These are phyloP conservation scores for Cryptosporidium muris DNA, from an alignment of 169 alveolate species.

Conservation along the genomic window DNA sequence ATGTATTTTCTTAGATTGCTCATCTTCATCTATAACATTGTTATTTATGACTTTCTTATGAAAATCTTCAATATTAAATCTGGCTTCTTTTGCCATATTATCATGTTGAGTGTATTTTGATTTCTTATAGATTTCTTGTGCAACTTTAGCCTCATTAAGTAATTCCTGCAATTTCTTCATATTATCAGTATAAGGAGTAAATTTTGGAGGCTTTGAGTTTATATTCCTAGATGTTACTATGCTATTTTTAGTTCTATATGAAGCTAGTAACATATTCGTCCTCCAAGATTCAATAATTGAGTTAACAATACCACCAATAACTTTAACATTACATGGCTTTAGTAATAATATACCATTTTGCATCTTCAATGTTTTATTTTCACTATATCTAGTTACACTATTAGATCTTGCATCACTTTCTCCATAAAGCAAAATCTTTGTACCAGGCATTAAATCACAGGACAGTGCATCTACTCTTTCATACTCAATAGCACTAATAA, in stretches of 20 bases:
- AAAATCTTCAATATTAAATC: neutral
- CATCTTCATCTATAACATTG: conserved; percentile 1
- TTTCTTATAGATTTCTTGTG: conserved; percentile 13
- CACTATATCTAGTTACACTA: neutral
- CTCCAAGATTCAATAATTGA: conserved; percentile 57
- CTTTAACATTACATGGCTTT: conserved; percentile 9
- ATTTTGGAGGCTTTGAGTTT: conserved; percentile 41
- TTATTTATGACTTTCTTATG: neutral
- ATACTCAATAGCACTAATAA: conserved; percentile 40
- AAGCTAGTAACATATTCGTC: conserved; percentile 14
- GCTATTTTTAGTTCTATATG: conserved; percentile 9
- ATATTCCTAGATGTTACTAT: conserved; percentile 19
- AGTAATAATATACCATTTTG: conserved; percentile 42
- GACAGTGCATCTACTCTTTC: conserved; percentile 8
- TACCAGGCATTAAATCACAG: conserved; percentile 24
- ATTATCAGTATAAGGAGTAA: conserved; percentile 32
- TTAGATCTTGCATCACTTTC: neutral
- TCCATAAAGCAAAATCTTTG: conserved; percentile 18
- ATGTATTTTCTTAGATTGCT: neutral
- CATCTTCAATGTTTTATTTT: neutral
- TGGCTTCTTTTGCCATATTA: neutral
- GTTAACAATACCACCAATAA: conserved; percentile 44
- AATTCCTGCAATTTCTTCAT: conserved; percentile 8
- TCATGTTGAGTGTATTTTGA: neutral
- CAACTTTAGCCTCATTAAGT: conserved; percentile 31